Percentiles rank a stretch among this genome's conserved stretches.
Conservation (phyloP, 495 filamentous ascomycete genomes). For the Bombardia bombarda region DNA sequence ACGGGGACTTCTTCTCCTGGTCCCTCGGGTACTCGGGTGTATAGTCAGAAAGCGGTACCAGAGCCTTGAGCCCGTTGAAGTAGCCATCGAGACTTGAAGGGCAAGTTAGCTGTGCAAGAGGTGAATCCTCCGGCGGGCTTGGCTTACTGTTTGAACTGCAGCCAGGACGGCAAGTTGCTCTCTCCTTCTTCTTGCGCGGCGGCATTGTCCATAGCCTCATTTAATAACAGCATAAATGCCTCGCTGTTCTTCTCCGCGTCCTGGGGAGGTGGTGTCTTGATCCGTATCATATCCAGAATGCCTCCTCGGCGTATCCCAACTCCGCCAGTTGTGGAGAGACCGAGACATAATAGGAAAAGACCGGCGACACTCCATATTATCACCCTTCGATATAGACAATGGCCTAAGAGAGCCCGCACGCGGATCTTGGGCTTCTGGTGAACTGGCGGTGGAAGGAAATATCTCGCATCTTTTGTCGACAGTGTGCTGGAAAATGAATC, state of each 20-base stretch:
- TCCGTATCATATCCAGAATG: conserved; percentile 25
- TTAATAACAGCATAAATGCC: background rate
- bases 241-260: background rate
- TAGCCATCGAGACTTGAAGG: conserved; percentile 61
- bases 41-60: conserved; percentile 57
- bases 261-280: too few relatives aligned
- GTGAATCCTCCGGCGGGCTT: background rate
- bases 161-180: conserved; percentile 26
- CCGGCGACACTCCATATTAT: conserved; percentile 29
- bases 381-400: conserved; percentile 35
- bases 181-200: conserved; percentile 7
- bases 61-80: conserved; percentile 64
- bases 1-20: conserved; percentile 22
- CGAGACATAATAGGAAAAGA: conserved; percentile 20
- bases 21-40: conserved; percentile 64
- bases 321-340: conserved; percentile 19
- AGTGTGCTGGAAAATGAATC: conserved; percentile 8
- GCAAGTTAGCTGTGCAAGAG: background rate
- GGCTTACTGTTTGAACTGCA: conserved; percentile 37
- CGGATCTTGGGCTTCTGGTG: conserved; percentile 11
- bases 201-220: background rate
- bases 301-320: conserved; percentile 10
- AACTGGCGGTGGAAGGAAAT: conserved; percentile 6
- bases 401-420: conserved; percentile 26
- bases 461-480: conserved; percentile 12